These are phyloP conservation scores for Candida odintsovae DNA, from an alignment of 805 yeast species.

Conservation along the genomic window DNA sequence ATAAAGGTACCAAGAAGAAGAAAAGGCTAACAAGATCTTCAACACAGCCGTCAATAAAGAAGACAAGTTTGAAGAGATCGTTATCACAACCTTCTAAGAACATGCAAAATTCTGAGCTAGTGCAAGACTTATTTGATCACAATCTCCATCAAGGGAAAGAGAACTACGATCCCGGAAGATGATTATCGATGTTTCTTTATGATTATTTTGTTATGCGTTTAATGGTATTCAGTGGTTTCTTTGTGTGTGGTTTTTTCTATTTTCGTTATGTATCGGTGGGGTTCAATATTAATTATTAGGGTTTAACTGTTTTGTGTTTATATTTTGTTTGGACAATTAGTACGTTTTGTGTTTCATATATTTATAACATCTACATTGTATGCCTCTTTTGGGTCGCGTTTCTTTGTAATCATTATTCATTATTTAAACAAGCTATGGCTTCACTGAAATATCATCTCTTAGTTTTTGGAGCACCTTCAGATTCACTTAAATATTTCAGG, in stretches of 20 bases:
- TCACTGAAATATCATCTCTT: too few species aligned
- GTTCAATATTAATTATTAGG: not conserved
- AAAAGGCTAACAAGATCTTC: conserved; percentile 20
- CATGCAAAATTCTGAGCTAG: not conserved
- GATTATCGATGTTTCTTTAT: not conserved
- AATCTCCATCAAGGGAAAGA: not conserved
- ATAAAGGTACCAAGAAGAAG: conserved; percentile 6
- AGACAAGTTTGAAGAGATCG: conserved; percentile 18
- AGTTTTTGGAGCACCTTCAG: conserved; percentile 18
- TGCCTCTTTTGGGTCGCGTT: too few species aligned
- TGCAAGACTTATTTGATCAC: not conserved
- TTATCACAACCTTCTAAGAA: conserved; percentile 18
- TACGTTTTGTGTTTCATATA: not conserved
- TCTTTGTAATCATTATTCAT: not conserved
- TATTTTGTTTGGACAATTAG: not conserved
- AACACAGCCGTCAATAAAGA: conserved; percentile 14
- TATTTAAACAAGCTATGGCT: not conserved
- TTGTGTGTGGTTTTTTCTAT: too few species aligned
- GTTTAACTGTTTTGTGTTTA: not conserved
- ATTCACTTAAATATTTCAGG: conserved; percentile 10
- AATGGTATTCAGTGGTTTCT: too few species aligned
- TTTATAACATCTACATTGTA: too few species aligned
- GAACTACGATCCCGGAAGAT: not conserved
- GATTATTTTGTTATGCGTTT: not conserved
- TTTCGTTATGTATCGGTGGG: not conserved